Evolutionary conservation across 2,329 filamentous ascomycete species (phyloP), one percentile per base, ranked within the genome.

Genomic region (Scedosporium boydii): DNA sequence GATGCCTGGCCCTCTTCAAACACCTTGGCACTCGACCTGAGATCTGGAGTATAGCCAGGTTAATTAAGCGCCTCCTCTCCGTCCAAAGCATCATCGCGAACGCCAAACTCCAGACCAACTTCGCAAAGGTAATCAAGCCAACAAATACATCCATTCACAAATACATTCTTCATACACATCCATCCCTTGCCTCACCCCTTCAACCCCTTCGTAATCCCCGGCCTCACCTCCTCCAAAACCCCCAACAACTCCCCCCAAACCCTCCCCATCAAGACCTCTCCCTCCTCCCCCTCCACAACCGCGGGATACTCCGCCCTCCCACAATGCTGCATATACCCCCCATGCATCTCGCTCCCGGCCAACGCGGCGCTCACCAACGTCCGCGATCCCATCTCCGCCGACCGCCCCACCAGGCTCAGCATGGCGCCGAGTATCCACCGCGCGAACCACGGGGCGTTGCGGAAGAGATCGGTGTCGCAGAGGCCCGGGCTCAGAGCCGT

Each of bases 401-500:
- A 73, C 21, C 80, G 72, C 1, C 74, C 79, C 42, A 79, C 60
- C 21, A 76, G 6, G 10, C 72, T 60, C 26, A 73, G 70, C 42
- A 78, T 41, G 5, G 67, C n/a, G 21, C n/a, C 14, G 3, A 57
- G 18, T 9, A 74, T 62, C 57, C 46, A 64, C 9, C 69, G 58
- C 1, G 12, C 12, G 63, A 63, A 66, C 1, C 60, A 61, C 16
- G 42, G 61, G 0, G 59, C 27, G 0, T 82, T 75, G 1, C 81
- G 73, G 5, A 65, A 67, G 1, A 85, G 71, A 26, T 76, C 71
- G 0, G 78, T 78, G 48, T 81, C 73, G 67, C 82, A 85, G 34
- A 80, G 71, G 1, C 82, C 82, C 0, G 83, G 82, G 62, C 82
- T 82, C 21, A 82, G 64, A 64, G 74, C 73, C 67, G 83, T 84